These are phyloP conservation scores for Macrophomina tecta DNA, from an alignment of 2,329 filamentous ascomycete genomes.

Conservation along the genomic window DNA sequence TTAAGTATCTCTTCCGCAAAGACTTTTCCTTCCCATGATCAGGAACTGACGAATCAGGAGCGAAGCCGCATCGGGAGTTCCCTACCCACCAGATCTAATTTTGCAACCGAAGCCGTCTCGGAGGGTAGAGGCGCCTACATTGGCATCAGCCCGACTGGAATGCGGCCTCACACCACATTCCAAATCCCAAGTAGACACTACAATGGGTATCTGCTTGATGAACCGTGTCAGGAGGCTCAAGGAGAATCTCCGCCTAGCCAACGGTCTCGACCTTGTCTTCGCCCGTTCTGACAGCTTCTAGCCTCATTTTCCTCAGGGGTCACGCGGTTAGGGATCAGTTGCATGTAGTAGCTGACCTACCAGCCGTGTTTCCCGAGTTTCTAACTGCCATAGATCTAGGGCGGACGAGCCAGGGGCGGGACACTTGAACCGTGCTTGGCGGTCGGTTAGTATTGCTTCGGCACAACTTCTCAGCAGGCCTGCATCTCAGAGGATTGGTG, in stretches of 20 bases:
- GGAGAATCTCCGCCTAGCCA: not conserved
- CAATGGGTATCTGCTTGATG: not conserved
- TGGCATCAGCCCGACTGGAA: no score
- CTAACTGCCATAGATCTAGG: not conserved
- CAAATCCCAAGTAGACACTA: not conserved
- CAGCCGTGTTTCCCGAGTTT: not conserved
- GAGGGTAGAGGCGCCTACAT: no score
- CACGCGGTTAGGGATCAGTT: not conserved
- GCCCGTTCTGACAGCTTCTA: not conserved
- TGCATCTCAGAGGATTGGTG: not conserved
- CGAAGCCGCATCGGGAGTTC: no score
- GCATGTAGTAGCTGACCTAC: not conserved
- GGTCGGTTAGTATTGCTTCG: conserved; percentile 10
- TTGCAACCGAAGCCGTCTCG: no score
- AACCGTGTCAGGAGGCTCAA: not conserved
- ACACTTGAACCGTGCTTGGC: conserved; percentile 3
- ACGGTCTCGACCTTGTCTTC: not conserved
- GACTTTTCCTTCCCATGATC: no score
- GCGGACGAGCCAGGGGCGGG: conserved; percentile 1
- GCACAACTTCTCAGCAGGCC: not conserved
- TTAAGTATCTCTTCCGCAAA: no score
- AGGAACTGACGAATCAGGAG: no score
- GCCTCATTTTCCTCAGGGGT: conserved; percentile 14
- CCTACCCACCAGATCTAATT: no score
- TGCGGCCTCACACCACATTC: not conserved